Percentiles rank a stretch among this genome's conserved stretches.
Evolutionary conservation across 148 eudicot genomes (phyloP).

Genomic region (Persicaria tinctoria): DNA sequence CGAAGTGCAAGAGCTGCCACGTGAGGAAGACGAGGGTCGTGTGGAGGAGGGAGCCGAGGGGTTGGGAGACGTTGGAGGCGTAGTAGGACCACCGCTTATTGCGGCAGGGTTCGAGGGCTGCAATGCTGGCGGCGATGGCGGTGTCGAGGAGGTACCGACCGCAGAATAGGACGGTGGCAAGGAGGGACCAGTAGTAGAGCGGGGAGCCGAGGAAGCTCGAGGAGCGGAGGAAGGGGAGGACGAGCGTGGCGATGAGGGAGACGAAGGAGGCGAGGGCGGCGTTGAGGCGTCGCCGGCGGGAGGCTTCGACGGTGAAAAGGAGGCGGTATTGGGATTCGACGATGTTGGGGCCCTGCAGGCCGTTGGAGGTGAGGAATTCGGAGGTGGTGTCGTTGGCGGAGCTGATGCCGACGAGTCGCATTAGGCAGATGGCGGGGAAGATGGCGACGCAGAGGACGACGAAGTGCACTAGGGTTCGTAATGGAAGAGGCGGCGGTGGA

Average conservation of each 20-base stretch:
- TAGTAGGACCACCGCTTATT: conserved; percentile 3
- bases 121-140: not conserved
- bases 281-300: too few species aligned
- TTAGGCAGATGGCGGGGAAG: too few species aligned
- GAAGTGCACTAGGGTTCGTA: too few species aligned
- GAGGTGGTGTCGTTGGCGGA: too few species aligned
- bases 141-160: not conserved
- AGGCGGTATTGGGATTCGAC: not conserved
- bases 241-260: not conserved
- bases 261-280: not conserved
- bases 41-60: not conserved
- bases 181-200: not conserved
- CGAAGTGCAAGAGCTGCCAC: not conserved
- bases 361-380: too few species aligned
- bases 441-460: too few species aligned
- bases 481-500: too few species aligned
- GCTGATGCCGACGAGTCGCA: too few species aligned
- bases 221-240: not conserved
- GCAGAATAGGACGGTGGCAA: not conserved
- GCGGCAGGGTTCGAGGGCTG: not conserved
- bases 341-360: too few species aligned
- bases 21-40: not conserved
- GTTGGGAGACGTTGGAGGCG: not conserved
- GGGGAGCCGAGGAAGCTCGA: not conserved
- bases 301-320: not conserved